phyloP scores from a whole-genome alignment of 257 asterid genomes.

The Solanum pinnatisectum region DNA sequence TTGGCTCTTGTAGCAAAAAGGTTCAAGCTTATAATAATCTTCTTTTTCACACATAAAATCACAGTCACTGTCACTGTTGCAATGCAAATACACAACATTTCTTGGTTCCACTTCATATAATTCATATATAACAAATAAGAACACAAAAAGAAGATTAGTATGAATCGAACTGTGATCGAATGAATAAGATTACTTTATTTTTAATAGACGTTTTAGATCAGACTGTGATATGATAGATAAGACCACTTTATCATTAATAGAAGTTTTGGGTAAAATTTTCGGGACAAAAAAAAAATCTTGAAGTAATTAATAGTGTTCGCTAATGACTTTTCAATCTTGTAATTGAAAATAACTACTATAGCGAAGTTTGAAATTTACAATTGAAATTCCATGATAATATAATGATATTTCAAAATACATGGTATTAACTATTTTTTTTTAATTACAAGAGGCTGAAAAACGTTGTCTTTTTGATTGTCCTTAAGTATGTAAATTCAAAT shows the following conservation, averaged over 20 bases:
- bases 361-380: too few species aligned
- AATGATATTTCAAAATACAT: too few species aligned
- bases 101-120: background rate
- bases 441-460: background rate
- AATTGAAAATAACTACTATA: too few species aligned
- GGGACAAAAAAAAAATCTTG: too few species aligned
- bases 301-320: too few species aligned
- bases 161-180: rapidly evolving
- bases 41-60: background rate
- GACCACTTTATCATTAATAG: too few species aligned
- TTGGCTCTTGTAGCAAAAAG: background rate
- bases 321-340: too few species aligned
- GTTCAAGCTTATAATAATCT: background rate
- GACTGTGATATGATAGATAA: too few species aligned
- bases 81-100: background rate
- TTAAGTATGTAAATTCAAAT: background rate
- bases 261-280: too few species aligned
- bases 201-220: too few species aligned
- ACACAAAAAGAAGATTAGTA: background rate
- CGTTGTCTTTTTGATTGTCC: too few species aligned
- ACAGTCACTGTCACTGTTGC: background rate
- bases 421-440: too few species aligned
- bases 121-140: background rate
- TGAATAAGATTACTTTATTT: background rate
- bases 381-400: background rate